A percentile compares a stretch with the other conserved stretches of the same genome.
phyloP scores from a whole-genome alignment of 352 stramenopile species.

The Phytophthora pisi region DNA sequence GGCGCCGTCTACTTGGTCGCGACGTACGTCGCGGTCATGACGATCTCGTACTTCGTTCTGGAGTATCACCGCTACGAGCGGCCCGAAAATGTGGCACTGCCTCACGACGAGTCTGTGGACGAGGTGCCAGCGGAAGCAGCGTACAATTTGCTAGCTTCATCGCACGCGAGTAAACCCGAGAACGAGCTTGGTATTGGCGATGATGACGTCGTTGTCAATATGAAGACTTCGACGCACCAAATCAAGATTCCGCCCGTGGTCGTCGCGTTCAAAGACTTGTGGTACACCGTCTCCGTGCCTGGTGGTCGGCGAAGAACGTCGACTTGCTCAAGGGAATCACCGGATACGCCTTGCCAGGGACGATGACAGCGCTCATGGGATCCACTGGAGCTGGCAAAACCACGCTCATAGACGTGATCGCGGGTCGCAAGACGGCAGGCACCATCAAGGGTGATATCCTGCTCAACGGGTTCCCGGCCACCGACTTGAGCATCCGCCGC shows the following conservation, averaged over 20 bases:
- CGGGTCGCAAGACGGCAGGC: background rate
- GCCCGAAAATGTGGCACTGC: constrained; percentile 1
- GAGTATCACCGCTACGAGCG: constrained; percentile 3
- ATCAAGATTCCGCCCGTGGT: background rate
- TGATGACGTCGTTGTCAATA: background rate
- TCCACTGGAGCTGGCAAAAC: constrained; percentile 8
- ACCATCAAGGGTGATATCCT: constrained; percentile 1
- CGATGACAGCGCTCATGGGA: constrained; percentile 3
- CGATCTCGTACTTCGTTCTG: background rate
- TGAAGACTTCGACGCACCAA: background rate
- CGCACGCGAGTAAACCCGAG: background rate
- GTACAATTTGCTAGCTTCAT: constrained; percentile 7
- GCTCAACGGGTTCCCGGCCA: constrained; percentile 7
- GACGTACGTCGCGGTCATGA: constrained; percentile 2
- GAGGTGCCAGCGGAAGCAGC: background rate
- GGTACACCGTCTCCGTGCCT: constrained; percentile 2
- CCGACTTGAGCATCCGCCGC: constrained; percentile 3
- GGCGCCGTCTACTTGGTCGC: constrained; percentile 1
- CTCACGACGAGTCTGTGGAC: background rate
- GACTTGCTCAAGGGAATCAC: constrained; percentile 5
- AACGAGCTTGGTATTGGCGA: background rate
- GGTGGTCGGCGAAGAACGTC: background rate
- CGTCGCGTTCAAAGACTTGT: constrained; percentile 8
- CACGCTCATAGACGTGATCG: constrained; percentile 7
- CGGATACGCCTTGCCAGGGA: constrained; percentile 1